Evolutionary conservation across 1,139 yeast species (phyloP).

Genomic region (Meyerozyma carpophila): DNA sequence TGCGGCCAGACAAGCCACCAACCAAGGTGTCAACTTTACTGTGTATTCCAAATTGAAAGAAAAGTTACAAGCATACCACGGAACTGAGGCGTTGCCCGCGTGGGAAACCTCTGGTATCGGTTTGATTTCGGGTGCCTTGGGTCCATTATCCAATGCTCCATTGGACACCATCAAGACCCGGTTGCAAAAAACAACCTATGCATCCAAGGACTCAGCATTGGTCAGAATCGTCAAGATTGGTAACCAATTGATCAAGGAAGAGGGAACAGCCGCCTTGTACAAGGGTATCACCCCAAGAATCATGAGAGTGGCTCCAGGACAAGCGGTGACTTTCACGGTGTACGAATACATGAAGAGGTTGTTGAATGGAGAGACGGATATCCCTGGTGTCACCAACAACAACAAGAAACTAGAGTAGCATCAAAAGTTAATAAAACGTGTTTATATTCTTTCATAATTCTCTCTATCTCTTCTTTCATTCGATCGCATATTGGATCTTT

Average conservation of each 20-base stretch:
- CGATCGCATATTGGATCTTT: too few relatives aligned
- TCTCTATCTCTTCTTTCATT: too few relatives aligned
- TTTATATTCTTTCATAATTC: too few relatives aligned
- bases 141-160: slow-evolving; percentile 97
- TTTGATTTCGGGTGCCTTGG: slow-evolving; percentile 90
- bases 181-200: slow-evolving; percentile 84
- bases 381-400: slow-evolving; percentile 13
- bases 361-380: slow-evolving; percentile 41
- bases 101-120: slow-evolving; percentile 96
- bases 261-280: slow-evolving; percentile 82
- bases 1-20: slow-evolving; percentile 96
- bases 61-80: slow-evolving; percentile 61
- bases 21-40: slow-evolving; percentile 97
- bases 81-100: slow-evolving; percentile 66
- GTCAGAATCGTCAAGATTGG: slow-evolving; percentile 80
- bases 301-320: slow-evolving; percentile 99
- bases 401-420: slow-evolving; percentile 19
- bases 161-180: slow-evolving; percentile 96
- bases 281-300: slow-evolving; percentile 98
- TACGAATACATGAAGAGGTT: slow-evolving; percentile 81
- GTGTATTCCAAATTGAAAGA: slow-evolving; percentile 85
- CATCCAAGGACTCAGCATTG: slow-evolving; percentile 65
- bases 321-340: slow-evolving; percentile 96
- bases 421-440: neutral
- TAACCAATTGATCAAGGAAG: slow-evolving; percentile 75